These are phyloP conservation scores for Physocladia obscura DNA, from an alignment of 192 early-diverging fungal genomes.

Conservation along the genomic window DNA sequence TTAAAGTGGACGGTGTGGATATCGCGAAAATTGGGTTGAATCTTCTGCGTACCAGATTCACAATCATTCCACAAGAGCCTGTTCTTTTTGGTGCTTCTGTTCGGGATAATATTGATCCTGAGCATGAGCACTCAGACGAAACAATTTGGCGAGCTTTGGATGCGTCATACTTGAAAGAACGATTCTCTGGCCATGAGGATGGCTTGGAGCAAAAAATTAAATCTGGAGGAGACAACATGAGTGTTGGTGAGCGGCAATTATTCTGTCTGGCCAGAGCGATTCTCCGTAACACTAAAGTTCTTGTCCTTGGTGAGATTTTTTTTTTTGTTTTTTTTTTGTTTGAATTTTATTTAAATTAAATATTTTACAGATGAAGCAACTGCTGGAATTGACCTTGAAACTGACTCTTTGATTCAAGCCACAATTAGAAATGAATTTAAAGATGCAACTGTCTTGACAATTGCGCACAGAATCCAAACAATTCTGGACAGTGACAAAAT, in stretches of 20 bases:
- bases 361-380: constrained; percentile 70
- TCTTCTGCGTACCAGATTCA: constrained; percentile 76
- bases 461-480: constrained; percentile 60
- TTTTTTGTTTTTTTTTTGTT: background rate
- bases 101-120: constrained; percentile 74
- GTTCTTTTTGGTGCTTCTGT: constrained; percentile 51
- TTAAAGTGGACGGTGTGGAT: constrained; percentile 75
- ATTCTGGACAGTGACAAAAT: constrained; percentile 64
- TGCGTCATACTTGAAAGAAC: constrained; percentile 56
- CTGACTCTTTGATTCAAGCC: constrained; percentile 41
- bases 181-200: constrained; percentile 55
- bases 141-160: constrained; percentile 73
- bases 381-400: constrained; percentile 59
- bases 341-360: constrained; percentile 33
- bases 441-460: constrained; percentile 67
- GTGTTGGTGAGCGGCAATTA: constrained; percentile 66
- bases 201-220: constrained; percentile 62
- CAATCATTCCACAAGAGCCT: constrained; percentile 92
- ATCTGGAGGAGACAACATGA: constrained; percentile 76
- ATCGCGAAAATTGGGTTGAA: constrained; percentile 71
- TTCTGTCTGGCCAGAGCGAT: constrained; percentile 26
- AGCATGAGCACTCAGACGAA: constrained; percentile 33
- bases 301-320: background rate
- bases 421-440: constrained; percentile 73
- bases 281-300: constrained; percentile 24